Evolutionary conservation across 2,329 filamentous ascomycete genomes (phyloP), one percentile per base, ranked within the genome.

Genomic region (Fusarium sp.): DNA sequence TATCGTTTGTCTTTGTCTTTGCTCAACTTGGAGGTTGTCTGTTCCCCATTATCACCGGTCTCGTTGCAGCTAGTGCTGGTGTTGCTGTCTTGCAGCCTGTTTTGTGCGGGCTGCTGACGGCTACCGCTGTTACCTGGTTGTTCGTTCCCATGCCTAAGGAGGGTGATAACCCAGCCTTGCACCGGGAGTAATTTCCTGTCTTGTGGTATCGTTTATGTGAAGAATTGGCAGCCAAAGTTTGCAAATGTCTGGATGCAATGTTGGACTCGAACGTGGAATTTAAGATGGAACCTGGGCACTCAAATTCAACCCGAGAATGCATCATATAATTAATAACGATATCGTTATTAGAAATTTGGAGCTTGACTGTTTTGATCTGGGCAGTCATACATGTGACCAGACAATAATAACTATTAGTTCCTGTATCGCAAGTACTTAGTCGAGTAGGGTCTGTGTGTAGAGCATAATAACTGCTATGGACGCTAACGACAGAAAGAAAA

Each of bases 1-100:
- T 82, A 1, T 73, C 79, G 0, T 82, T 87, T n/a, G 80, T 88
- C 2, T 89, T 89, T 62, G 84, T 88, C 0, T 79, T 87, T 18
- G 85, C 85, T 0, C 86, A 88, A 70, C 80, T 85, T 4, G 86
- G 86, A 1, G 86, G 85, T 0, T 83, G 84, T 0, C 69, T 87
- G 0, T 88, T 88, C 61, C 86, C 87, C 0, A 82, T 86, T 2
- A 68, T 88, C 2, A 87, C 86, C 0, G 86, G 86, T 1, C 73
- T 87, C 1, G 79, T 88, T 11, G 84, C 84, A 0, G 74, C 81
- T 0, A 66, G 73, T 2, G 76, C 77, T 0, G 84, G 85, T 0
- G 85, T 87, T 0, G 75, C 78, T 1, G 80, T 85, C 0, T 65
- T 87, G 56, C 85, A 86, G 65, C 85, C 85, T 0, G 83, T 87